Base-by-base conservation (phyloP, 371 early-diverging fungal genomes). In the Mortierella sp. region DNA sequence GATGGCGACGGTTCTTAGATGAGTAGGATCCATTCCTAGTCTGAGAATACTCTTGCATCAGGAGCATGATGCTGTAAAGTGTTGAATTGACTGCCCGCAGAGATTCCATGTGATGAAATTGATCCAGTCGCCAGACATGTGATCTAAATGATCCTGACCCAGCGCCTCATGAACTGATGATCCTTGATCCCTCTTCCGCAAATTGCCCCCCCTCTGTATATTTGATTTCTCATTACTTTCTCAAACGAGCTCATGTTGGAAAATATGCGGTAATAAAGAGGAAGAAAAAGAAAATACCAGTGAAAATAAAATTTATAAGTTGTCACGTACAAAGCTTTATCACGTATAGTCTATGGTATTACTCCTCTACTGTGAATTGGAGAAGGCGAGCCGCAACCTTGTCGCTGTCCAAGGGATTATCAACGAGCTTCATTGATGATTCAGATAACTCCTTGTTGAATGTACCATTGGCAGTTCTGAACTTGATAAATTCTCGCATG, bases 401-500 rank as follows among this genome's bases (percentile, higher is more conserved):
- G 58, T 59, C 71, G 14, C 67, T 74, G 32, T 88, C 88, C 45
- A 78, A 6, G 1, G 75, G 68, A 11, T 76, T 71, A 20, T 83
- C 75, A 8, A 64, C 68, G n/a, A 73, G 64, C 28, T 66, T 70
- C 57, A 64, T 54, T 11, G 83, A 62, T 0, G 80, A 75, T 45
- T 75, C 76, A 4, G 76, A 72, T 2, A 85, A 54, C 12, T 87
- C 88, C 32, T 73, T 61, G 28, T 75, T 67, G 35, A 90, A 83
- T 0, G 89, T 84, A 2, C 86, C 88, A 2, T 55, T 63, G 0
- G 83, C 87, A 1, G 69, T 77, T 16, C 91, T 85, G 18, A 71
- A 61, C 24, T 79, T 83, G 60, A 87, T 68, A 66, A 89, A 81
- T 16, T 83, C 91, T 5, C 71, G 73, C 55, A 91, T 89, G 8